Conservation (phyloP, 495 filamentous ascomycete genomes). For the Tuber magnatum region DNA sequence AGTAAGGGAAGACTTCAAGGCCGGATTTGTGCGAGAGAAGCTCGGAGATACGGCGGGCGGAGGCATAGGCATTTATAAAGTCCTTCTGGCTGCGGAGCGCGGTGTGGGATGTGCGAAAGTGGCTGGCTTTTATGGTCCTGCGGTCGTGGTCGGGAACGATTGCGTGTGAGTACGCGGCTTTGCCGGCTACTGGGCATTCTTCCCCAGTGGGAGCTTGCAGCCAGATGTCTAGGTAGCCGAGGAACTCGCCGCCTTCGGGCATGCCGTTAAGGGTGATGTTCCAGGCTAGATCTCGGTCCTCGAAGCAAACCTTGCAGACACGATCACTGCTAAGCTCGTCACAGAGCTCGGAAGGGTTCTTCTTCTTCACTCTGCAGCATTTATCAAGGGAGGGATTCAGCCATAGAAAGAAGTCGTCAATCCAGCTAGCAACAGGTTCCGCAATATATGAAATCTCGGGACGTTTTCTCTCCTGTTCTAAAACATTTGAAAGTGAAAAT, state of each 20-base stretch:
- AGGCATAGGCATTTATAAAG: slow-evolving; percentile 82
- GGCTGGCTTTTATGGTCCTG: slow-evolving; percentile 64
- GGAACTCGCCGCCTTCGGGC: slow-evolving; percentile 85
- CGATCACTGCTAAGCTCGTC: slow-evolving; percentile 48
- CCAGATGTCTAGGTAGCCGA: slow-evolving; percentile 76
- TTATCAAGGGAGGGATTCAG: slow-evolving; percentile 73
- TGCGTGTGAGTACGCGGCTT: slow-evolving; percentile 78
- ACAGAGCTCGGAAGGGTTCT: slow-evolving; percentile 32
- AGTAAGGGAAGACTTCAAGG: slow-evolving; percentile 85
- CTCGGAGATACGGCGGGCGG: slow-evolving; percentile 80
- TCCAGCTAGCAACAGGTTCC: slow-evolving; percentile 89
- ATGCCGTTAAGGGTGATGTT: slow-evolving; percentile 81
- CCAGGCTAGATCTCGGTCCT: slow-evolving; percentile 66
- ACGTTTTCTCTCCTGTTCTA: slow-evolving; percentile 88
- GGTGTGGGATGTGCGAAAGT: slow-evolving; percentile 85
- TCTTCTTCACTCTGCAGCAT: slow-evolving; percentile 58
- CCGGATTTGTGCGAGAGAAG: slow-evolving; percentile 60
- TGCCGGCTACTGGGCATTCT: slow-evolving; percentile 77
- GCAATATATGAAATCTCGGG: slow-evolving; percentile 82
- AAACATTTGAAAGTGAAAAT: slow-evolving; percentile 72
- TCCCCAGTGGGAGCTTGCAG: slow-evolving; percentile 68
- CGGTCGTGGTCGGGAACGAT: slow-evolving; percentile 65
- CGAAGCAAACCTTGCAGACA: slow-evolving; percentile 62
- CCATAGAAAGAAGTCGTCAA: slow-evolving; percentile 96
- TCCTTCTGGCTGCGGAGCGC: slow-evolving; percentile 82